Percentiles rank a stretch among this genome's conserved stretches.
Conservation (phyloP, 1,139 yeast genomes). For the Diutina ranongensis region DNA sequence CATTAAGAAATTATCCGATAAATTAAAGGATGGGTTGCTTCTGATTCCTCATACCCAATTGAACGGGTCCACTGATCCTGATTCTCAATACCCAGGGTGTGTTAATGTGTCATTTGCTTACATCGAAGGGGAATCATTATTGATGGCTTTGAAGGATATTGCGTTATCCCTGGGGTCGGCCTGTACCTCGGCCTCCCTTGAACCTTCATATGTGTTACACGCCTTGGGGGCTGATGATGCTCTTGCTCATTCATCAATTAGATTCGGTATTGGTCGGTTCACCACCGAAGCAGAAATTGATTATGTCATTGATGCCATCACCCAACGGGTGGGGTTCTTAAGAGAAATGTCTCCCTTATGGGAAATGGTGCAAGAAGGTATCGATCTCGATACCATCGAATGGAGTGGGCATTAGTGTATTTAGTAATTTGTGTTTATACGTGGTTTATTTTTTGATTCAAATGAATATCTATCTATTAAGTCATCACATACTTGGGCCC, state of each 20-base stretch:
- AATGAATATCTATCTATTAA: constrained; percentile 13
- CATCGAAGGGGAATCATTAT: constrained; percentile 92
- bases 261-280: constrained; percentile 95
- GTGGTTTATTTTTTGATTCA: too few species aligned
- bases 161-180: constrained; percentile 98
- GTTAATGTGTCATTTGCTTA: constrained; percentile 94
- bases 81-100: constrained; percentile 74
- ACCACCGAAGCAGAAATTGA: constrained; percentile 95
- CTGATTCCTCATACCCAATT: constrained; percentile 79
- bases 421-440: too few species aligned
- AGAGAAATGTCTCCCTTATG: constrained; percentile 92
- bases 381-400: constrained; percentile 84
- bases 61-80: constrained; percentile 64
- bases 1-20: constrained; percentile 58
- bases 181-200: constrained; percentile 96
- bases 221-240: constrained; percentile 98
- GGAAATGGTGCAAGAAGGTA: constrained; percentile 99
- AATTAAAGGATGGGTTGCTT: constrained; percentile 61
- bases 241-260: constrained; percentile 89
- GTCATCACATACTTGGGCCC: constrained; percentile 92
- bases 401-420: constrained; percentile 98
- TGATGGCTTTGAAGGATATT: constrained; percentile 95
- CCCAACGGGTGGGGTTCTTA: constrained; percentile 80
- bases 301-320: constrained; percentile 79
- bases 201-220: constrained; percentile 92